Percentiles rank a stretch among this genome's conserved stretches.
Conservation (phyloP, 352 stramenopile genomes). For the Pythium phragmitis region DNA sequence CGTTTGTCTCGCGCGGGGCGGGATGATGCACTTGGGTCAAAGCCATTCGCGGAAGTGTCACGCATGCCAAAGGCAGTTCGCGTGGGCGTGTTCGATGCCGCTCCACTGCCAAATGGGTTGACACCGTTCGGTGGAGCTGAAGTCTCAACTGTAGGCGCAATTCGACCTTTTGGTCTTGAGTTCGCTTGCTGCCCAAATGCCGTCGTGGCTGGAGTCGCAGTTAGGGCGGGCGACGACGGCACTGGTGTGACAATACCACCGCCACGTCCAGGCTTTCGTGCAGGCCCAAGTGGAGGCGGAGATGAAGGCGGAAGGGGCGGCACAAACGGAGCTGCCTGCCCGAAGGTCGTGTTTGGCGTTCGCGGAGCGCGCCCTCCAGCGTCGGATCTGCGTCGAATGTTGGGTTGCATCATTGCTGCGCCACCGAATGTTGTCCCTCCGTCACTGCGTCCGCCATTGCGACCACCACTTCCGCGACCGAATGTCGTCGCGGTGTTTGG, state of each 20-base stretch:
- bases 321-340: constrained; percentile 15
- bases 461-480: constrained; percentile 16
- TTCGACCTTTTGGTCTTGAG: not conserved
- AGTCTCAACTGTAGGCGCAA: not conserved
- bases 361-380: constrained; percentile 18
- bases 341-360: constrained; percentile 17
- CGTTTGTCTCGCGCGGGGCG: constrained; percentile 18
- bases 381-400: constrained; percentile 24
- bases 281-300: constrained; percentile 10
- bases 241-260: constrained; percentile 14
- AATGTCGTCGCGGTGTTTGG: constrained; percentile 11
- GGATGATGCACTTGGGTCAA: not conserved
- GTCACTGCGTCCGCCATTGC: constrained; percentile 3
- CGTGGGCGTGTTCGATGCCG: not conserved
- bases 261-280: constrained; percentile 15
- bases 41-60: not conserved
- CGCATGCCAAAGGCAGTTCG: constrained; percentile 19
- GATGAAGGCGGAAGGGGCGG: constrained; percentile 19
- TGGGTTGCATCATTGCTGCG: constrained; percentile 14
- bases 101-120: constrained; percentile 18
- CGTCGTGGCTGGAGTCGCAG: not conserved
- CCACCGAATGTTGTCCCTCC: constrained; percentile 13
- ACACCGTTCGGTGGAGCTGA: not conserved
- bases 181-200: constrained; percentile 15
- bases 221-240: not conserved